Base-by-base conservation (phyloP, 257 asterid genomes). In the Apocynum venetum region DNA sequence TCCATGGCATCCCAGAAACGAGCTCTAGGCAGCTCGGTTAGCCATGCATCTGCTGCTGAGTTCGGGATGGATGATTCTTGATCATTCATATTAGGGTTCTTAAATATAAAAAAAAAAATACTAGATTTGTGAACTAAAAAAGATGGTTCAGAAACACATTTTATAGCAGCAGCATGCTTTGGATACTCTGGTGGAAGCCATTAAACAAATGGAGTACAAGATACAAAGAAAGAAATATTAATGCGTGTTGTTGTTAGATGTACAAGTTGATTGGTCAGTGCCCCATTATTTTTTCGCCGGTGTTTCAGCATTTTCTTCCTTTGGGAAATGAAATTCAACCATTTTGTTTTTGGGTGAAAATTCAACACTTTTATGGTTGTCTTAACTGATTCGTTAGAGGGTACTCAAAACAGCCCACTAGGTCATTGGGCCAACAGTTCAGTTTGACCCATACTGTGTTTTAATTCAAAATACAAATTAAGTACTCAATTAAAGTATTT, bases 1-100 rank as follows among this genome's bases (percentile, higher is more conserved):
- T 82, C 83, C 75, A 79, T 77, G 77, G 59, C 82, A 19, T 79
- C 88, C 88, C 86, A 82, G 52, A 85, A 81, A 52, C 74, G 71
- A 60, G 81, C 79, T 68, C 66, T 80, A 6, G 85, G 87, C 14
- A 85, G 82, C 68, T 80, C 75, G 7, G 41, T 66, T 8, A 79
- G 10, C 48, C 71, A 17, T 57, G 57, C 74, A 55, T 61, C 75
- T 19, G 51, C 46, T 4, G 78, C 20, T 6, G 81, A 48, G 43
- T 69, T 36, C 6, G 25, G 40, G 52, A 1, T 25, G 66, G 72
- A 70, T 75, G 72, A 61, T 71, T 74, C 78, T 71, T 79, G 71
- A 46, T 60, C 47, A 40, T 43, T 53, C 81, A 66, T 77, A 66
- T 38, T 10, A 68, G 61, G 47, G 6, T 43, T 15, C 19, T 10